Evolutionary conservation across 176 grass and related monocot genomes (phyloP), one percentile per base, ranked within the genome.

Genomic region (Canna indica): DNA sequence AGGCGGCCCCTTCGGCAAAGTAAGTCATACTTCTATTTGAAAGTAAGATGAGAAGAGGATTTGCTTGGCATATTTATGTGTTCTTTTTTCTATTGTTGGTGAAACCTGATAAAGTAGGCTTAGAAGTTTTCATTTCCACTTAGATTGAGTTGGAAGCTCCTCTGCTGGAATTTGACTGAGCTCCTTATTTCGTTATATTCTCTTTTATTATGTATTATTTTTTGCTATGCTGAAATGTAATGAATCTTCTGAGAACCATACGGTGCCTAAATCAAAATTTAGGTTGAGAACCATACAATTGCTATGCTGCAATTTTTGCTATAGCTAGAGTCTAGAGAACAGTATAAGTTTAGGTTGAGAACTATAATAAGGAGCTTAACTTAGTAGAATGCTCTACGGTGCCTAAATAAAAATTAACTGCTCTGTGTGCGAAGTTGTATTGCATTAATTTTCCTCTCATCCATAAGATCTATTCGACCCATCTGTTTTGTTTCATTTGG

Each of bases 1-100:
- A 22, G 26, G 47, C 29, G 28, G 69, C 20, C 42, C 47, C 46
- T 53, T 46, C 69, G 16, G 69, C 69, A 5, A 71, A 71, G 69
- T 71, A 71, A 54, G 69, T 54, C 15, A 26, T 45, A 44, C 25
- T 68, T 54, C 50, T 18, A 24, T 54, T 54, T 54, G 20, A 44
- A 44, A 5, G 13, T 44, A 44, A 44, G 2, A 44, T 44, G 41
- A 11, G 41, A 44, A 44, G 7, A 44, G 13, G 7, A 11, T 44
- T 44, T 44, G 41, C 41, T 53, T 53, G 20, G 50, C 4, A 53
- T 18, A n/a, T 54, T 8, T 54, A n/a, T 5, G 3, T 25, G 0
- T 54, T 25, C 50, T 9, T 7, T 25, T 53, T 54, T 16, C 7
- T 20, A 5, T 25, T 54, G 50, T n/a, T n/a, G 50, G 4, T 54